Evolutionary conservation across 2,329 filamentous ascomycete species (phyloP).

Genomic region (Clarireedia homoeocarpa): DNA sequence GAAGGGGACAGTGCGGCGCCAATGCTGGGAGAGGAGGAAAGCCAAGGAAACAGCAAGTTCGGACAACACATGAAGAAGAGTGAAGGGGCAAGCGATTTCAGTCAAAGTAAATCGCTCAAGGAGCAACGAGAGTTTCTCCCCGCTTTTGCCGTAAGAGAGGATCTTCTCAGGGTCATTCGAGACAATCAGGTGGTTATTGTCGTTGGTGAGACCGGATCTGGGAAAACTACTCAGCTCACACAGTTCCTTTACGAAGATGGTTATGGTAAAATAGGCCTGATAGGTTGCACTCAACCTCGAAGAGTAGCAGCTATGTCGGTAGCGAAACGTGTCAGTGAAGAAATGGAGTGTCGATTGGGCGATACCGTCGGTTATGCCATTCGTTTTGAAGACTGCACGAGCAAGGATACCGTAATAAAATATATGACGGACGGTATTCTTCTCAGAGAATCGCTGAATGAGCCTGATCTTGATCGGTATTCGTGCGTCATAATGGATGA

Average conservation of each 20-base stretch:
- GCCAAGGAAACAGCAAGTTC: slow-evolving; percentile 67
- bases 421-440: slow-evolving; percentile 99
- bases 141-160: slow-evolving; percentile 92
- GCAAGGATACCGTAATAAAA: slow-evolving; percentile 90
- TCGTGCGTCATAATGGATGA: slow-evolving; percentile 99
- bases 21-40: slow-evolving; percentile 62
- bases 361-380: slow-evolving; percentile 91
- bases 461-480: slow-evolving; percentile 89
- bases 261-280: slow-evolving; percentile 79
- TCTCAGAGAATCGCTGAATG: slow-evolving; percentile 84
- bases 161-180: slow-evolving; percentile 81
- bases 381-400: slow-evolving; percentile 96
- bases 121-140: slow-evolving; percentile 92
- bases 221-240: slow-evolving; percentile 94
- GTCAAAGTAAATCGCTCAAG: slow-evolving; percentile 78
- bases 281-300: slow-evolving; percentile 91
- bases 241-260: slow-evolving; percentile 96
- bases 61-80: slow-evolving; percentile 83
- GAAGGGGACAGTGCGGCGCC: slow-evolving; percentile 85
- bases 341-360: slow-evolving; percentile 92
- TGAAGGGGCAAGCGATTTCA: slow-evolving; percentile 83
- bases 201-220: slow-evolving; percentile 93
- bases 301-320: slow-evolving; percentile 99
- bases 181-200: slow-evolving; percentile 98
- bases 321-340: slow-evolving; percentile 93